These are phyloP conservation scores for Agastache rugosa DNA, from an alignment of 257 asterid species.

Conservation along the genomic window DNA sequence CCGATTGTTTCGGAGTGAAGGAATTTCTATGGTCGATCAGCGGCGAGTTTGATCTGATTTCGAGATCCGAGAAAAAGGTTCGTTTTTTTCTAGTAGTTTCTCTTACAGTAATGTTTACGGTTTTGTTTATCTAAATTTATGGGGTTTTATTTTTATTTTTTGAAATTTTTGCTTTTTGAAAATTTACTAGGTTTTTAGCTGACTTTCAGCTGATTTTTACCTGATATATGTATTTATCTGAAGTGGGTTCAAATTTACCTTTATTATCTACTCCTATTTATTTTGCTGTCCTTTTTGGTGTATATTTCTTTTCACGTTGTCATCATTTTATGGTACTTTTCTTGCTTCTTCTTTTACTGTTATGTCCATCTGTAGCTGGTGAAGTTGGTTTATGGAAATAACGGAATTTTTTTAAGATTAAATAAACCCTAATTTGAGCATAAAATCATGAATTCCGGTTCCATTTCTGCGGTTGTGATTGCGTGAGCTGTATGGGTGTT, in stretches of 20 bases:
- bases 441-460: constrained; percentile 1
- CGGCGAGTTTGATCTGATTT: constrained; percentile 40
- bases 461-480: constrained; percentile 16
- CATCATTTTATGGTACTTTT: constrained; percentile 36
- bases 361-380: constrained; percentile 24
- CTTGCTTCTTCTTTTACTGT: constrained; percentile 29
- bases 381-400: constrained; percentile 28
- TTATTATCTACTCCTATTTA: not conserved
- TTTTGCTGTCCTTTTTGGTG: no score
- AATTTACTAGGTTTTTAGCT: constrained; percentile 35
- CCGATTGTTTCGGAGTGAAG: no score
- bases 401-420: not conserved
- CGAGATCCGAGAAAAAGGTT: constrained; percentile 40
- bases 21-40: constrained; percentile 25
- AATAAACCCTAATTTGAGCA: constrained; percentile 63
- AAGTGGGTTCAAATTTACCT: constrained; percentile 41
- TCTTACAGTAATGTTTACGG: constrained; percentile 7
- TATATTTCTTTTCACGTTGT: no score
- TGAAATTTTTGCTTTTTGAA: not conserved
- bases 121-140: constrained; percentile 13
- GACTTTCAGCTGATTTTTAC: constrained; percentile 42
- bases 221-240: constrained; percentile 30
- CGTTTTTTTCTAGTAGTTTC: not conserved
- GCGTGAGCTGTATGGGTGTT: constrained; percentile 18
- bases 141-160: not conserved